phyloP scores from a whole-genome alignment of 2,329 filamentous ascomycete species.

The Cercospora sp. region DNA sequence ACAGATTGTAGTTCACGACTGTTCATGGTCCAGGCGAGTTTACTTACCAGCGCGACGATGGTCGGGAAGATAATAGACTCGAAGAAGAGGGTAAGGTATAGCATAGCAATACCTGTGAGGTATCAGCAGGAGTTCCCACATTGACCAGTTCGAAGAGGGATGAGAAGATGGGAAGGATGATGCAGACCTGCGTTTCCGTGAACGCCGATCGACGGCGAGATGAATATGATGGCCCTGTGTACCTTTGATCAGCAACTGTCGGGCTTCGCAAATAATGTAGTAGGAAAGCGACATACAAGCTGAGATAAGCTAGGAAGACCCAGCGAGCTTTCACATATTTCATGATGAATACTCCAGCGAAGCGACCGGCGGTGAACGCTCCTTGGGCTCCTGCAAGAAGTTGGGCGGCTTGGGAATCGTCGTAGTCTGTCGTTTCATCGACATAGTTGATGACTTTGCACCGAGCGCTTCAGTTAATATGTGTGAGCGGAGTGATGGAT shows the following conservation, averaged over 20 bases:
- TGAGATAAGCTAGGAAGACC: slow-evolving; percentile 69
- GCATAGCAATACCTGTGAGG: slow-evolving; percentile 58
- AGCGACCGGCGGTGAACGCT: slow-evolving; percentile 70
- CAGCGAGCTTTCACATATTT: slow-evolving; percentile 65
- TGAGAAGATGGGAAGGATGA: background rate
- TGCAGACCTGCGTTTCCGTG: slow-evolving; percentile 49
- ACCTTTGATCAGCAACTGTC: background rate
- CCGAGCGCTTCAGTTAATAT: background rate
- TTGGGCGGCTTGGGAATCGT: slow-evolving; percentile 60
- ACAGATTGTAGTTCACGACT: background rate
- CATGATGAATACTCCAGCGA: slow-evolving; percentile 67
- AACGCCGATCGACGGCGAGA: slow-evolving; percentile 51
- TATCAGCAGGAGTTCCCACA: slow-evolving; percentile 40
- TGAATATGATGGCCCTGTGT: slow-evolving; percentile 54
- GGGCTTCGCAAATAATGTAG: background rate
- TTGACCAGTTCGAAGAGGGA: background rate
- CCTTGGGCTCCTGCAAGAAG: slow-evolving; percentile 75
- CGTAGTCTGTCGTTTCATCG: slow-evolving; percentile 59
- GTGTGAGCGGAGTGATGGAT: background rate
- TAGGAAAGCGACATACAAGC: slow-evolving; percentile 32
- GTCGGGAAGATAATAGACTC: slow-evolving; percentile 82
- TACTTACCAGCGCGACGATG: slow-evolving; percentile 69
- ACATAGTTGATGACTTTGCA: slow-evolving; percentile 60
- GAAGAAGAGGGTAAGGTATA: slow-evolving; percentile 70
- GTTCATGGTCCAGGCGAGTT: too few species aligned